A percentile compares a stretch with the other conserved stretches of the same genome.
phyloP scores from a whole-genome alignment of 208 protist species.

The Trypanosoma avium region DNA sequence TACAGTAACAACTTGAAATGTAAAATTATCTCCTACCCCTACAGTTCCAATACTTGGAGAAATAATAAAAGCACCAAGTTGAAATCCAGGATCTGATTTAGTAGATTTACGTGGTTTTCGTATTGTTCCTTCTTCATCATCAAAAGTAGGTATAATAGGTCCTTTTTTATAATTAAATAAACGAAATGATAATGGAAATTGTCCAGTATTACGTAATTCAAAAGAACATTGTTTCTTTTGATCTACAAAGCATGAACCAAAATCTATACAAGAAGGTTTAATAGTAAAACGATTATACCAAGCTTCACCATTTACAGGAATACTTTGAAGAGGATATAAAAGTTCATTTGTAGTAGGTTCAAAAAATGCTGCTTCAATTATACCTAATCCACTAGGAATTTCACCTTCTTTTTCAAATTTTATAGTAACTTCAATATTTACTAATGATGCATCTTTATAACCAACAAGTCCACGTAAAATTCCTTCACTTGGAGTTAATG shows the following conservation, averaged over 20 bases:
- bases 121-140: neutral
- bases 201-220: constrained; percentile 89
- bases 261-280: constrained; percentile 92
- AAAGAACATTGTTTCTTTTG: constrained; percentile 81
- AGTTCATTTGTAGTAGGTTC: constrained; percentile 75
- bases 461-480: constrained; percentile 80
- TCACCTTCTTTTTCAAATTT: constrained; percentile 78
- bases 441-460: constrained; percentile 85
- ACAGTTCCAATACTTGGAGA: constrained; percentile 66
- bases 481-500: constrained; percentile 56
- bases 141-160: neutral
- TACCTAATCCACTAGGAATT: constrained; percentile 62
- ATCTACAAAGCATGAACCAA: constrained; percentile 92
- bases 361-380: constrained; percentile 89
- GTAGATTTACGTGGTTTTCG: constrained; percentile 32
- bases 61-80: constrained; percentile 78
- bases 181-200: constrained; percentile 76
- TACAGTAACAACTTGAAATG: constrained; percentile 76
- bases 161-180: constrained; percentile 82
- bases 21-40: constrained; percentile 49
- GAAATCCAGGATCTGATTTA: constrained; percentile 46
- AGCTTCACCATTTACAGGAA: constrained; percentile 79
- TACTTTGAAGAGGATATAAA: constrained; percentile 80
- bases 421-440: constrained; percentile 73
- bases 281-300: constrained; percentile 91